A percentile compares a stretch with the other conserved stretches of the same genome.
These are phyloP conservation scores for Kwoniella botswanensis DNA, from an alignment of 768 basidiomycete species.

Conservation along the genomic window DNA sequence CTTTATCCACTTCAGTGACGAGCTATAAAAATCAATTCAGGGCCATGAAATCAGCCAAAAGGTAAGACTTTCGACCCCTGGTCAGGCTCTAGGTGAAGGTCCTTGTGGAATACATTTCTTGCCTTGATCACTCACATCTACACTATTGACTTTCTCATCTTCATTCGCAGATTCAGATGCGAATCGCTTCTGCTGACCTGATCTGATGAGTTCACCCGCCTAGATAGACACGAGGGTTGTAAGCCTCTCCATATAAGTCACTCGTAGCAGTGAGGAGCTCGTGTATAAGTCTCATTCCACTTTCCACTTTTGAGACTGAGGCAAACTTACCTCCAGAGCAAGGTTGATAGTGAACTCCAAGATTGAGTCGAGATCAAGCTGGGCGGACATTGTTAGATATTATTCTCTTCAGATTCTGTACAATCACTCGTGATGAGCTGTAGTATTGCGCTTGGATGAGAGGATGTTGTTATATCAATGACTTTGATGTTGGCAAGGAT, in stretches of 20 bases:
- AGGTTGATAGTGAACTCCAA: conserved; percentile 32
- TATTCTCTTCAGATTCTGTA: background rate
- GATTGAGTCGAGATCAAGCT: conserved; percentile 32
- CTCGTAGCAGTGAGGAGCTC: too few relatives aligned
- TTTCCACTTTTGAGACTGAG: background rate
- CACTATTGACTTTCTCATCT: conserved; percentile 88
- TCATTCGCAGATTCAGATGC: conserved; percentile 63
- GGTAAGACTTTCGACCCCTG: too few relatives aligned
- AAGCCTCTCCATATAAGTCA: background rate
- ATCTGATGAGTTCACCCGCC: conserved; percentile 60
- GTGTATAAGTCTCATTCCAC: too few relatives aligned
- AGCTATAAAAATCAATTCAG: conserved; percentile 58
- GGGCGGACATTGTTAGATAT: conserved; percentile 11
- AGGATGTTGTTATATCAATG: too few relatives aligned
- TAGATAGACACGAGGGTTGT: background rate
- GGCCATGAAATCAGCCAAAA: too few relatives aligned
- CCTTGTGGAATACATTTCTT: too few relatives aligned
- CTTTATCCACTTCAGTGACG: conserved; percentile 93
- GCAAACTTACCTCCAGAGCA: conserved; percentile 27
- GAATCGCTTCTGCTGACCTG: conserved; percentile 69
- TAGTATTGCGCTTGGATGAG: too few relatives aligned
- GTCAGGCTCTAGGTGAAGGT: too few relatives aligned
- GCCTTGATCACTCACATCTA: conserved; percentile 63
- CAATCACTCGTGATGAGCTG: too few relatives aligned
- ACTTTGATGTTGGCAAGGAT: too few relatives aligned